These are phyloP conservation scores for Globisporangium alternatum DNA, from an alignment of 352 stramenopile species.

Conservation along the genomic window DNA sequence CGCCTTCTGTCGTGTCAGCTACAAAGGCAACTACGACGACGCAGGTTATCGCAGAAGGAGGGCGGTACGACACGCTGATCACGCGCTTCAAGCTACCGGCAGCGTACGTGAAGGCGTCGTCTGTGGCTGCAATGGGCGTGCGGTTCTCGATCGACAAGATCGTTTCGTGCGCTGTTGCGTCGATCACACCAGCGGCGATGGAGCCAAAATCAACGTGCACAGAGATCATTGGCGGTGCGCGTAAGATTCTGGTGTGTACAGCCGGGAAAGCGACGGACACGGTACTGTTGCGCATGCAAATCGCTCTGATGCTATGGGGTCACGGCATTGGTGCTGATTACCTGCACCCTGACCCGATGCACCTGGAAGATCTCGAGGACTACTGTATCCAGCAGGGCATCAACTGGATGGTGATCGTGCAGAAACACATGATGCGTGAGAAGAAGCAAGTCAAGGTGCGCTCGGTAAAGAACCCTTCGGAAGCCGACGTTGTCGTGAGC, in stretches of 20 bases:
- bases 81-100: conserved; percentile 82
- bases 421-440: conserved; percentile 78
- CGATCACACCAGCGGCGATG: conserved; percentile 25
- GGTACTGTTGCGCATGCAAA: conserved; percentile 74
- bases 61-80: conserved; percentile 79
- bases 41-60: conserved; percentile 79
- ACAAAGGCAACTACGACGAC: conserved; percentile 29
- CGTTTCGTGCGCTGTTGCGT: conserved; percentile 59
- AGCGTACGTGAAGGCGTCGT: conserved; percentile 65
- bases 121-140: conserved; percentile 77
- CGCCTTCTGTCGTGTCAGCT: conserved; percentile 16
- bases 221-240: conserved; percentile 37
- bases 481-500: conserved; percentile 68
- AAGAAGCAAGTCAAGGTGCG: conserved; percentile 87
- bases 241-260: conserved; percentile 75
- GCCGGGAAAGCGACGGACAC: conserved; percentile 69
- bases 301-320: conserved; percentile 72
- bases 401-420: conserved; percentile 84
- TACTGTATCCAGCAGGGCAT: conserved; percentile 76
- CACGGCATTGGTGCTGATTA: conserved; percentile 76
- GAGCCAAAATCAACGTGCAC: conserved; percentile 34
- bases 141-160: conserved; percentile 88
- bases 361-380: conserved; percentile 81
- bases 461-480: conserved; percentile 59
- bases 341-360: conserved; percentile 73